Conservation (phyloP, 768 basidiomycete genomes). For the Hirschioporus abietinus region DNA sequence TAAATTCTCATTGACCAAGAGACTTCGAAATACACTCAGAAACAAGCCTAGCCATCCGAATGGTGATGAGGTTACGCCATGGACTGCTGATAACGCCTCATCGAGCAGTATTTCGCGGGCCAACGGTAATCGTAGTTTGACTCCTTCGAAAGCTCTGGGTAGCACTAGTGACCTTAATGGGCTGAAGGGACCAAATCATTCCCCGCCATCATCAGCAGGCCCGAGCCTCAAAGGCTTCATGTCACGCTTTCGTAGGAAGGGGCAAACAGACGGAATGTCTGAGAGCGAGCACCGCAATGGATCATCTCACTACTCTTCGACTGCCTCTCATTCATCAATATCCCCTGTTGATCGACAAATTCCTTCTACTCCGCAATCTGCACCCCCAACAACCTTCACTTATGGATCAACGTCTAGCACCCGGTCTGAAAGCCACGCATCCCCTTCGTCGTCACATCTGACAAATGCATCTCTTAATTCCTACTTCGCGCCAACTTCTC, state of each 20-base stretch:
- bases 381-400: slow-evolving; percentile 14
- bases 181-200: background rate
- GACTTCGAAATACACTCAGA: slow-evolving; percentile 62
- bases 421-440: background rate
- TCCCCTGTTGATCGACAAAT: slow-evolving; percentile 22
- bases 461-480: background rate
- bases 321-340: slow-evolving; percentile 30
- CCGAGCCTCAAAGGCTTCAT: slow-evolving; percentile 80
- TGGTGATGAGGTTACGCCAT: slow-evolving; percentile 47
- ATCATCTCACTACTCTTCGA: slow-evolving; percentile 26
- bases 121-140: background rate
- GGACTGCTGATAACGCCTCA: slow-evolving; percentile 29
- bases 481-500: background rate
- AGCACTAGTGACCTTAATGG: slow-evolving; percentile 25
- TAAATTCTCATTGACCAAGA: slow-evolving; percentile 69
- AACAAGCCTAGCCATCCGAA: slow-evolving; percentile 40
- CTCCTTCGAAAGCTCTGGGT: background rate
- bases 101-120: background rate
- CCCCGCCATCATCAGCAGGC: slow-evolving; percentile 59
- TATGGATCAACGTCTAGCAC: background rate
- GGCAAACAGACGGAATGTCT: slow-evolving; percentile 23
- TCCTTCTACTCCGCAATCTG: slow-evolving; percentile 16
- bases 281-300: slow-evolving; percentile 25
- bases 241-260: slow-evolving; percentile 58
- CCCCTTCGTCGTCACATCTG: background rate